A percentile compares a stretch with the other conserved stretches of the same genome.
These are phyloP conservation scores for Lipomyces oligophaga DNA, from an alignment of 805 yeast genomes.

Conservation along the genomic window DNA sequence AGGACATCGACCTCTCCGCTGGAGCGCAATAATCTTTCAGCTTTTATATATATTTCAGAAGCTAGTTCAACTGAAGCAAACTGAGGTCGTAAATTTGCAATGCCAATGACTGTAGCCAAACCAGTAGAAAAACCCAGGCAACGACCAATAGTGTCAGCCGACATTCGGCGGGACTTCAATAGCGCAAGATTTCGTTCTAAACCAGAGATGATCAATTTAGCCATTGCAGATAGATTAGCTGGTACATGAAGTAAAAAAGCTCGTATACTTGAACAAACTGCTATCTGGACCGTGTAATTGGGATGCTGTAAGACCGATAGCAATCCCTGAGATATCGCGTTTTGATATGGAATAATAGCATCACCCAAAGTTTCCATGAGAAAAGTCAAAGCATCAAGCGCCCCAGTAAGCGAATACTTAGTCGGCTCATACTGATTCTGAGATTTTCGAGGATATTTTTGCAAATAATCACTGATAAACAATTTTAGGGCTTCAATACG, in stretches of 20 bases:
- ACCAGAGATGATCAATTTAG: slow-evolving; percentile 25
- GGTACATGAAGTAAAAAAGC: slow-evolving; percentile 30
- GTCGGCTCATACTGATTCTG: slow-evolving; percentile 30
- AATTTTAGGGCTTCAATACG: slow-evolving; percentile 31
- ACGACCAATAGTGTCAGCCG: slow-evolving; percentile 21
- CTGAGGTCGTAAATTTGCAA: slow-evolving; percentile 32
- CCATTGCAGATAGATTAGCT: slow-evolving; percentile 28
- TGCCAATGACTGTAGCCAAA: slow-evolving; percentile 32
- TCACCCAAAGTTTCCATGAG: slow-evolving; percentile 34
- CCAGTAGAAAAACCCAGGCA: slow-evolving; percentile 35
- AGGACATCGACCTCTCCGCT: slow-evolving; percentile 32
- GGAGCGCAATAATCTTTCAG: slow-evolving; percentile 44
- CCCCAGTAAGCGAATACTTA: slow-evolving; percentile 28
- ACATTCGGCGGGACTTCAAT: slow-evolving; percentile 22
- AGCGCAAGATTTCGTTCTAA: slow-evolving; percentile 30
- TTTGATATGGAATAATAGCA: slow-evolving; percentile 31
- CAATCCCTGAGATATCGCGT: slow-evolving; percentile 18
- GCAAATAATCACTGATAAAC: slow-evolving; percentile 29
- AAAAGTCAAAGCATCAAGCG: slow-evolving; percentile 28
- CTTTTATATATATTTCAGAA: slow-evolving; percentile 45
- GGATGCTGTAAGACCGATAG: slow-evolving; percentile 25
- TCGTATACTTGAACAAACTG: slow-evolving; percentile 23
- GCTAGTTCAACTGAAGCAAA: slow-evolving; percentile 47
- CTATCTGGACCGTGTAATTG: slow-evolving; percentile 27
- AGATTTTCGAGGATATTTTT: slow-evolving; percentile 30